A percentile compares a stretch with the other conserved stretches of the same genome.
phyloP scores from a whole-genome alignment of 2,329 filamentous ascomycete genomes.

The Fusarium sp. region DNA sequence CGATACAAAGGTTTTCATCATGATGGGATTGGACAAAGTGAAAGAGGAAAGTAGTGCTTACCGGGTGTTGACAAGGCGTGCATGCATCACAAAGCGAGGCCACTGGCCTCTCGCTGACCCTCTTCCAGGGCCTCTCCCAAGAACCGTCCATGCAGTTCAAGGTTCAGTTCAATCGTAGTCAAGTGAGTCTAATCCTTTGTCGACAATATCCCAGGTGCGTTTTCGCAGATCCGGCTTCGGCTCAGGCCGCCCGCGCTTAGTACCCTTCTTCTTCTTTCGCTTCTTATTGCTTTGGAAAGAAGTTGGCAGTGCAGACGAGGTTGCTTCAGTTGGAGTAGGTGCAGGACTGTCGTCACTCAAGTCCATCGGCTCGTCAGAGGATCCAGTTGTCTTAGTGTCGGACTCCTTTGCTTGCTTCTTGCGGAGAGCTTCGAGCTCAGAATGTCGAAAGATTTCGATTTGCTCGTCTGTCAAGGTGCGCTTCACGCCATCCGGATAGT shows the following conservation, averaged over 20 bases:
- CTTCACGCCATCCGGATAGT: conserved; percentile 87
- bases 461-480: conserved; percentile 92
- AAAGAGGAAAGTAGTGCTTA: conserved; percentile 18
- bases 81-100: conserved; percentile 29
- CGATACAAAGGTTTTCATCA: conserved; percentile 91
- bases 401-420: conserved; percentile 58
- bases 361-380: conserved; percentile 32
- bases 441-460: conserved; percentile 90
- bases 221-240: conserved; percentile 73
- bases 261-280: conserved; percentile 52
- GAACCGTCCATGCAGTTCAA: no score
- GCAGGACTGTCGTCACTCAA: conserved; percentile 14
- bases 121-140: not conserved
- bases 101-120: not conserved
- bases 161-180: conserved; percentile 63
- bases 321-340: conserved; percentile 15
- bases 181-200: conserved; percentile 68
- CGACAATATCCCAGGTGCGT: conserved; percentile 75
- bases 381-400: not conserved
- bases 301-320: conserved; percentile 15
- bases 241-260: conserved; percentile 55
- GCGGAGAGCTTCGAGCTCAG: conserved; percentile 81
- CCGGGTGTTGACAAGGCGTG: not conserved
- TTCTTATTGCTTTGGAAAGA: conserved; percentile 42
- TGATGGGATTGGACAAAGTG: conserved; percentile 47